Evolutionary conservation across 225 moss, liverwort and hornwort species (phyloP).

Genomic region (Polytrichum commune): DNA sequence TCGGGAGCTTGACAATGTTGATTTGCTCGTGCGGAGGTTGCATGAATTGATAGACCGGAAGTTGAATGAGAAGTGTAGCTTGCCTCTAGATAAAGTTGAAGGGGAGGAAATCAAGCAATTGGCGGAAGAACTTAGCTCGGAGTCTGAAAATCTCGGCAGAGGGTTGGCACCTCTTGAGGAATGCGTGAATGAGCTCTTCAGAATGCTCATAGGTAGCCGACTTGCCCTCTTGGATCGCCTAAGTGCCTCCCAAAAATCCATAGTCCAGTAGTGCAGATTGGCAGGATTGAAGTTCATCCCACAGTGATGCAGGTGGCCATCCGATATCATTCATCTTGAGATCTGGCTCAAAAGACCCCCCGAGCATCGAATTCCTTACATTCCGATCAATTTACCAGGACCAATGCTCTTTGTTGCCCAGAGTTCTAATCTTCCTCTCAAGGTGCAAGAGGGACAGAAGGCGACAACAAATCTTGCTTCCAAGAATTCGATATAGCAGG

Average conservation of each 20-base stretch:
- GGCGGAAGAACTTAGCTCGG: slow-evolving; percentile 16
- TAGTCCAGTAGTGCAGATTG: neutral
- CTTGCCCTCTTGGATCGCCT: slow-evolving; percentile 33
- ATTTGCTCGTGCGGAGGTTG: slow-evolving; percentile 23
- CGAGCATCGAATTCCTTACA: no score
- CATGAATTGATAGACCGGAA: slow-evolving; percentile 20
- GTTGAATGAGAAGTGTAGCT: slow-evolving; percentile 13
- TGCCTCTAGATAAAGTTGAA: slow-evolving; percentile 2
- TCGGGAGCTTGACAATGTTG: slow-evolving; percentile 39
- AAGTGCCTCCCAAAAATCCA: slow-evolving; percentile 23
- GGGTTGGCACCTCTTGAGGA: slow-evolving; percentile 31
- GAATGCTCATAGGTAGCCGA: slow-evolving; percentile 33
- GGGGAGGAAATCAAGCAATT: slow-evolving; percentile 16
- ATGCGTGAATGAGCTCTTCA: slow-evolving; percentile 40
- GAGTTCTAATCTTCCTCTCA: neutral
- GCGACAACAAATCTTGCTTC: neutral
- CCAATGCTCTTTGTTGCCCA: neutral
- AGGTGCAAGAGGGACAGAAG: neutral
- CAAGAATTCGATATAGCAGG: no score
- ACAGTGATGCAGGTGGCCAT: no score
- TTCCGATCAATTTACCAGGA: no score
- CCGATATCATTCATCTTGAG: no score
- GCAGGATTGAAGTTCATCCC: no score
- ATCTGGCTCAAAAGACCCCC: no score
- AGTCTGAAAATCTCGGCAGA: slow-evolving; percentile 24